phyloP scores from a whole-genome alignment of 1,139 yeast genomes.

The Saccharomycopsis phalli region DNA sequence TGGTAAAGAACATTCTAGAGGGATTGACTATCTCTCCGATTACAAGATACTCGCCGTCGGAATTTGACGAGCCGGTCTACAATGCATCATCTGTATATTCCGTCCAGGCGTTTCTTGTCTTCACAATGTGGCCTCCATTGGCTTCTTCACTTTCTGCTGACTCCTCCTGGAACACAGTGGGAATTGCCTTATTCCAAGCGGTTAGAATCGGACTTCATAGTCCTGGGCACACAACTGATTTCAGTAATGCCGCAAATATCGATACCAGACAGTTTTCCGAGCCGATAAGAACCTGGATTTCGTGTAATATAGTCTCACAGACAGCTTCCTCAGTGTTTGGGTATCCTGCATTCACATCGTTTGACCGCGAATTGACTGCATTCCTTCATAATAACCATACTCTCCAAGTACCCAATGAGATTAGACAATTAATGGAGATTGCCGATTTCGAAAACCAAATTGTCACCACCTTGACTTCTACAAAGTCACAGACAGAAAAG shows the following conservation, averaged over 20 bases:
- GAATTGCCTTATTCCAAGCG: slow-evolving; percentile 86
- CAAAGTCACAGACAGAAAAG: slow-evolving; percentile 47
- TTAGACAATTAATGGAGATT: slow-evolving; percentile 70
- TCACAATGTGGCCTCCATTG: slow-evolving; percentile 92
- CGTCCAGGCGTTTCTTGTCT: slow-evolving; percentile 83
- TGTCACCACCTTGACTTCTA: slow-evolving; percentile 62
- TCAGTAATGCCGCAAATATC: slow-evolving; percentile 34
- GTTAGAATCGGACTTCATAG: slow-evolving; percentile 83
- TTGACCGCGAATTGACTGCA: slow-evolving; percentile 43
- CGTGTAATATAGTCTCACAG: slow-evolving; percentile 84
- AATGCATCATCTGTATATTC: slow-evolving; percentile 92
- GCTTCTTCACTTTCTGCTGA: slow-evolving; percentile 93
- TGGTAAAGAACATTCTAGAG: slow-evolving; percentile 68
- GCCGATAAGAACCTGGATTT: slow-evolving; percentile 86
- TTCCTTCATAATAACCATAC: slow-evolving; percentile 21
- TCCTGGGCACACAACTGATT: slow-evolving; percentile 51
- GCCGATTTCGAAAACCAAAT: slow-evolving; percentile 83
- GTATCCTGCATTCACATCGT: slow-evolving; percentile 83
- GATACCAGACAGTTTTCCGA: slow-evolving; percentile 43
- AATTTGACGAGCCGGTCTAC: slow-evolving; percentile 67
- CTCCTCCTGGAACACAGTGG: slow-evolving; percentile 90
- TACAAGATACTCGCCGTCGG: slow-evolving; percentile 69
- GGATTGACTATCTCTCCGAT: slow-evolving; percentile 88
- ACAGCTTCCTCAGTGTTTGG: slow-evolving; percentile 89
- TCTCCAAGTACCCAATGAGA: slow-evolving; percentile 43